These are phyloP conservation scores for Fistulifera pelliculosa DNA, from an alignment of 108 stramenopile species.

Conservation along the genomic window DNA sequence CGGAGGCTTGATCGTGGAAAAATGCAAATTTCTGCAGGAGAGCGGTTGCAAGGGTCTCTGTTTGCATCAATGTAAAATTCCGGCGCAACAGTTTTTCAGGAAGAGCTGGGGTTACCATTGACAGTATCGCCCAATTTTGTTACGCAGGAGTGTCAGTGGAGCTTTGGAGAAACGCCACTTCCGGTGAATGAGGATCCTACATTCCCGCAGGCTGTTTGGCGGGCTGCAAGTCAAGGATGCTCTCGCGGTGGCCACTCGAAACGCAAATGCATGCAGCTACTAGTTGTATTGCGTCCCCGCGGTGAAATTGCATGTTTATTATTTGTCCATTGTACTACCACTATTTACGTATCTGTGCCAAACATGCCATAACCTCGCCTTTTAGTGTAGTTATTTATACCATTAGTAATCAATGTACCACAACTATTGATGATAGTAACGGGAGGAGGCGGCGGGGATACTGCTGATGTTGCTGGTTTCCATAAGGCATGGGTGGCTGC, in stretches of 20 bases:
- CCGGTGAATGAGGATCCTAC: conserved; percentile 46
- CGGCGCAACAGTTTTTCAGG: conserved; percentile 81
- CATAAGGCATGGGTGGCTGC: too few relatives aligned
- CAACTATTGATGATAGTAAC: too few relatives aligned
- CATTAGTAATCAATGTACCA: too few relatives aligned
- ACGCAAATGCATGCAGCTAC: conserved; percentile 9
- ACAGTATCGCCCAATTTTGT: conserved; percentile 82
- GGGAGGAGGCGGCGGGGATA: too few relatives aligned
- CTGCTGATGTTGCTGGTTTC: too few relatives aligned
- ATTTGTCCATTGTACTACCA: too few relatives aligned
- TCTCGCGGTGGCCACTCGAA: neutral
- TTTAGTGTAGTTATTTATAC: too few relatives aligned
- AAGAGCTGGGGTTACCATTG: conserved; percentile 69
- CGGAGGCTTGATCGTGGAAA: conserved; percentile 86
- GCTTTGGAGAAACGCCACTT: conserved; percentile 73
- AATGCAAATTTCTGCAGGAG: conserved; percentile 88
- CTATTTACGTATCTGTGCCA: too few relatives aligned
- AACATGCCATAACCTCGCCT: too few relatives aligned
- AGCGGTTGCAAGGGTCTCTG: conserved; percentile 85
- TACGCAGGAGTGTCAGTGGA: conserved; percentile 90
- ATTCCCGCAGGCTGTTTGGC: conserved; percentile 80
- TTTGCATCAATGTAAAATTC: conserved; percentile 83
- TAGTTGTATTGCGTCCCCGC: neutral
- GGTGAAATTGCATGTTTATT: neutral
- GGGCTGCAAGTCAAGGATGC: conserved; percentile 68